Conservation (phyloP, 169 alveolate genomes). For the Eimeria necatrix region DNA sequence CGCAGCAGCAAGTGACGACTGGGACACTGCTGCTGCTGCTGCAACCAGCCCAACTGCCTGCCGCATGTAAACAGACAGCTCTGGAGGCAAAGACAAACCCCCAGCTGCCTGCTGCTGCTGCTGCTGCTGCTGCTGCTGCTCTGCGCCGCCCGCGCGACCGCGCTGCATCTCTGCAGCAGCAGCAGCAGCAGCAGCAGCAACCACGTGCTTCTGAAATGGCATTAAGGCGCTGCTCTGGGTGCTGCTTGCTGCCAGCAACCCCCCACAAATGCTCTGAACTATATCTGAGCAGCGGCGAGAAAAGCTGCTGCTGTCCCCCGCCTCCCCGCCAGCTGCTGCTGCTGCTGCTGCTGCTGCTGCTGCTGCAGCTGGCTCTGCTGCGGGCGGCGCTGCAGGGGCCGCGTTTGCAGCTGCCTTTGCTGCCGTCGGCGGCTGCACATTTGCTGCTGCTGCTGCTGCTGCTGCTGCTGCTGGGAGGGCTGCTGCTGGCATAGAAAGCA, state of each 20-base stretch:
- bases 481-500: conserved; percentile 25
- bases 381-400: too few relatives aligned
- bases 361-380: too few relatives aligned
- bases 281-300: not conserved
- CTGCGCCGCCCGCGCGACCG: not conserved
- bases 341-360: conserved; percentile 7
- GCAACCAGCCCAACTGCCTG: conserved; percentile 31
- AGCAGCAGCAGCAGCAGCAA: conserved; percentile 13
- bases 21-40: conserved; percentile 42
- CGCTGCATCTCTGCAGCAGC: not conserved
- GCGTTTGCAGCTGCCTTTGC: not conserved
- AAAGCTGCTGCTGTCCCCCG: too few relatives aligned
- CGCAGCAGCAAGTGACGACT: conserved; percentile 23
- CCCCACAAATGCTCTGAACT: not conserved
- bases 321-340: too few relatives aligned
- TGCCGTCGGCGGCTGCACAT: not conserved
- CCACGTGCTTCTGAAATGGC: not conserved
- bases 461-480: not conserved
- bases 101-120: conserved; percentile 2
- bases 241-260: not conserved
- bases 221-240: conserved; percentile 9
- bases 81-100: not conserved
- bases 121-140: conserved; percentile 61
- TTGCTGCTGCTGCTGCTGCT: not conserved
- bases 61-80: not conserved